Evolutionary conservation across 2,329 filamentous ascomycete genomes (phyloP).

Genomic region (Cladophialophora psammophila): DNA sequence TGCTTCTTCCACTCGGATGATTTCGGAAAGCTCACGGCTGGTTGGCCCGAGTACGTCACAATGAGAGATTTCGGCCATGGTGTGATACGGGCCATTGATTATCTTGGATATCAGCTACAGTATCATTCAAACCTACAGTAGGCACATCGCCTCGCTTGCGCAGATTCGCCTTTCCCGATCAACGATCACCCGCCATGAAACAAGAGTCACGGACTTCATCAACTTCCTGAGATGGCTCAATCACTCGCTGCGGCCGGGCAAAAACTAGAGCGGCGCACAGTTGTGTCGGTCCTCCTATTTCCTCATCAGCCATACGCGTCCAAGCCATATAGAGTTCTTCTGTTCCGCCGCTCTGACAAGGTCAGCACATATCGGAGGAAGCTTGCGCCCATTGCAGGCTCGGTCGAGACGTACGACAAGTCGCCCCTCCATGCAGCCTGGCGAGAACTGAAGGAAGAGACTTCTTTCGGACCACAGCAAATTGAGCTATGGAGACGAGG

Average conservation of each 20-base stretch:
- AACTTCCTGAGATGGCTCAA: slow-evolving; percentile 10
- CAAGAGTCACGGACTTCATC: neutral
- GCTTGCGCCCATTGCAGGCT: slow-evolving; percentile 69
- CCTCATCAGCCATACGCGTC: slow-evolving; percentile 37
- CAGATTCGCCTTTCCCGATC: neutral
- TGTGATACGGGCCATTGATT: neutral
- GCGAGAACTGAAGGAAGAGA: slow-evolving; percentile 70
- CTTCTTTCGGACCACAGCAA: slow-evolving; percentile 57
- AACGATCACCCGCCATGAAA: neutral
- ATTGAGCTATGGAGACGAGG: slow-evolving; percentile 64
- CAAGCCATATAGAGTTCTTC: slow-evolving; percentile 56
- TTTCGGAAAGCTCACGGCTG: neutral
- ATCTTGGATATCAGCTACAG: no score
- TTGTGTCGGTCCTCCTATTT: slow-evolving; percentile 57
- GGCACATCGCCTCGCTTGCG: no score
- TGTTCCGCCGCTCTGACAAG: slow-evolving; percentile 68
- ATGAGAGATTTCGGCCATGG: neutral
- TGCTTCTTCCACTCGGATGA: neutral
- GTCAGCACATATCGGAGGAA: slow-evolving; percentile 68
- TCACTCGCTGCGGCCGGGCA: neutral
- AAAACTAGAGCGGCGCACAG: slow-evolving; percentile 40
- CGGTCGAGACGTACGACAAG: slow-evolving; percentile 62
- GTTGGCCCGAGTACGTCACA: neutral
- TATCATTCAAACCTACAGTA: no score
- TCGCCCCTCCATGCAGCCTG: slow-evolving; percentile 65